Percentiles rank a stretch among this genome's conserved stretches.
These are phyloP conservation scores for Amanita phalloides DNA, from an alignment of 768 basidiomycete genomes.

Conservation along the genomic window DNA sequence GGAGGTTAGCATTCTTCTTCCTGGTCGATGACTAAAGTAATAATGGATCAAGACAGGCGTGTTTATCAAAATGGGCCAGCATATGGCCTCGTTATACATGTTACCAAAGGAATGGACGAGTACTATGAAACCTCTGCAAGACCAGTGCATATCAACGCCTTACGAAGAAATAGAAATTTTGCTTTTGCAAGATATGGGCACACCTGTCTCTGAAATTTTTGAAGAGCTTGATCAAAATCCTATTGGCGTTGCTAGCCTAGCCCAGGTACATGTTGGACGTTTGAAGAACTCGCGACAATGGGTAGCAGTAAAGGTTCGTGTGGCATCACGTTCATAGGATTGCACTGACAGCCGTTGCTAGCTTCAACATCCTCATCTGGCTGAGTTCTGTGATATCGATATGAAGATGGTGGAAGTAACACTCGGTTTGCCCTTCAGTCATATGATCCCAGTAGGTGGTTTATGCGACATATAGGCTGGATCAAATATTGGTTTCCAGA, in stretches of 20 bases:
- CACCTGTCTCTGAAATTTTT: slow-evolving; percentile 64
- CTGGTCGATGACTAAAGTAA: neutral
- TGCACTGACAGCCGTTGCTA: slow-evolving; percentile 14
- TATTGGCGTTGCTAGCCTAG: slow-evolving; percentile 91
- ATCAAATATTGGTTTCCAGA: slow-evolving; percentile 92
- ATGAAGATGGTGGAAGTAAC: slow-evolving; percentile 76
- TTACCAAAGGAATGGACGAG: slow-evolving; percentile 44
- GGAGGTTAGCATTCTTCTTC: slow-evolving; percentile 44
- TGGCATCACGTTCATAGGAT: neutral
- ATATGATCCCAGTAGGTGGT: neutral
- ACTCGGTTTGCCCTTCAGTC: slow-evolving; percentile 32
- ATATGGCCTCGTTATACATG: slow-evolving; percentile 56
- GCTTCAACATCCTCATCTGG: slow-evolving; percentile 89
- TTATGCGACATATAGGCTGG: slow-evolving; percentile 38
- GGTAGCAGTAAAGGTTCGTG: slow-evolving; percentile 76
- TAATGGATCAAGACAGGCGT: slow-evolving; percentile 35
- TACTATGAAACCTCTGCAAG: slow-evolving; percentile 58
- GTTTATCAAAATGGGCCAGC: slow-evolving; percentile 87
- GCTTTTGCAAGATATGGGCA: slow-evolving; percentile 72
- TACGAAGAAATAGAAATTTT: slow-evolving; percentile 68
- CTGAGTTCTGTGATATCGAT: slow-evolving; percentile 88
- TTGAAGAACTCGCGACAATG: slow-evolving; percentile 58
- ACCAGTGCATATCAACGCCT: slow-evolving; percentile 86
- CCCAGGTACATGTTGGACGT: slow-evolving; percentile 86
- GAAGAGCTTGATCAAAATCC: slow-evolving; percentile 78